Percentiles rank a stretch among this genome's conserved stretches.
phyloP scores from a whole-genome alignment of 1,284 basidiomycete genomes.

The Puccinia hordei region DNA sequence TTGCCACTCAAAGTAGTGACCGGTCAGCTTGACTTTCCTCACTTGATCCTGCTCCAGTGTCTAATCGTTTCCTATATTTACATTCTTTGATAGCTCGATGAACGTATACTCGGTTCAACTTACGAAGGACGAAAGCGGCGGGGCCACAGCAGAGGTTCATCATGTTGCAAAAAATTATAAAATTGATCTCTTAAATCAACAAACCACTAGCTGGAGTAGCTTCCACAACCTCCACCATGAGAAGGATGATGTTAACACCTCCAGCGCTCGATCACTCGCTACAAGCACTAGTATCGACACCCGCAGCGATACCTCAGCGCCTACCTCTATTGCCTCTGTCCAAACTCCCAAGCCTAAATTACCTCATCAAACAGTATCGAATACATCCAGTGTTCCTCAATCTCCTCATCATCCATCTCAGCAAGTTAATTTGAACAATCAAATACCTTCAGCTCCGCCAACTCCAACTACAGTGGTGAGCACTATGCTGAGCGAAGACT shows the following conservation, averaged over 20 bases:
- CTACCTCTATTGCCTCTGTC: conserved; percentile 13
- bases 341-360: conserved; percentile 26
- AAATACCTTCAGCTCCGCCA: conserved; percentile 68
- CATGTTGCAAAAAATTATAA: conserved; percentile 77
- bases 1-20: conserved; percentile 91
- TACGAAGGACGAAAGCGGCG: conserved; percentile 46
- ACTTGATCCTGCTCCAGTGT: conserved; percentile 48
- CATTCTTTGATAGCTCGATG: conserved; percentile 53
- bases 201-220: conserved; percentile 62
- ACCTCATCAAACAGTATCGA: conserved; percentile 25
- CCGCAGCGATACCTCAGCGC: conserved; percentile 23
- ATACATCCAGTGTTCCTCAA: conserved; percentile 5
- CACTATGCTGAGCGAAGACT: conserved; percentile 45
- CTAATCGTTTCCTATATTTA: neutral
- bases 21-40: conserved; percentile 61
- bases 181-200: conserved; percentile 71
- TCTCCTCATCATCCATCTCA: conserved; percentile 64
- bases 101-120: conserved; percentile 54
- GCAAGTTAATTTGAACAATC: conserved; percentile 65
- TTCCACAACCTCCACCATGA: conserved; percentile 41
- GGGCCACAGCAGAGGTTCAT: conserved; percentile 73
- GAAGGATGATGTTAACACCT: conserved; percentile 31
- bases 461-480: conserved; percentile 62
- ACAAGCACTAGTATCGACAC: conserved; percentile 20
- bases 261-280: conserved; percentile 18